These are phyloP conservation scores for Entonaema liquescens DNA, from an alignment of 495 filamentous ascomycete genomes.

Conservation along the genomic window DNA sequence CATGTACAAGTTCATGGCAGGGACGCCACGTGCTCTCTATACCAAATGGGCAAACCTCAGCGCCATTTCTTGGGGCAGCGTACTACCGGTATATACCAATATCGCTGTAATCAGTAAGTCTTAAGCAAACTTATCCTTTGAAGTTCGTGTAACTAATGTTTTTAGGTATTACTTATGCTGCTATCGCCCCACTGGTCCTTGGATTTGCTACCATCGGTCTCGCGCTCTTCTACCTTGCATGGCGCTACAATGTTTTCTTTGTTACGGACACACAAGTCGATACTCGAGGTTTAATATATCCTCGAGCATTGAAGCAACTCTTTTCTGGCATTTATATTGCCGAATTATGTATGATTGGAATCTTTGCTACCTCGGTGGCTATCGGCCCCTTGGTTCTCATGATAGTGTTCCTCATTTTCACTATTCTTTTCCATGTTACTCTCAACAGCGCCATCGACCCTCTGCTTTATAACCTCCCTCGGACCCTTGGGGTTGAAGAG, in stretches of 20 bases:
- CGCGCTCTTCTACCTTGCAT: constrained; percentile 89
- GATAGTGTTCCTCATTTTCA: constrained; percentile 82
- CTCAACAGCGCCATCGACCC: constrained; percentile 82
- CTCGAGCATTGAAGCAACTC: constrained; percentile 89
- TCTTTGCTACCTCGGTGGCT: constrained; percentile 78
- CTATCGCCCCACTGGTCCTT: constrained; percentile 89
- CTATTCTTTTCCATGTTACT: constrained; percentile 80
- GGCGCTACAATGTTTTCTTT: constrained; percentile 94
- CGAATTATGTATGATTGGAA: constrained; percentile 86
- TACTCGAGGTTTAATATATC: constrained; percentile 89
- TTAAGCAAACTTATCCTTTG: not conserved
- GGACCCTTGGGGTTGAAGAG: constrained; percentile 67
- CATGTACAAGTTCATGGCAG: constrained; percentile 71
- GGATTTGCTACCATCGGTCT: constrained; percentile 87
- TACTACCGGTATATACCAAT: constrained; percentile 86
- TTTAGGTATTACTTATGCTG: constrained; percentile 82
- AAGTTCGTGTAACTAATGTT: constrained; percentile 21
- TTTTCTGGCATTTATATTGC: constrained; percentile 87
- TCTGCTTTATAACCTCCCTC: constrained; percentile 81
- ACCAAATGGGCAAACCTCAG: constrained; percentile 68
- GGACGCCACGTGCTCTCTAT: constrained; percentile 66
- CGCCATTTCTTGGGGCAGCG: constrained; percentile 84
- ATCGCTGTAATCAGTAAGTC: constrained; percentile 80
- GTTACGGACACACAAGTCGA: constrained; percentile 86
- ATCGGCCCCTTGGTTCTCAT: constrained; percentile 84